These are phyloP conservation scores for Melocanna baccifera DNA, from an alignment of 176 grass and related monocot species.

Conservation along the genomic window DNA sequence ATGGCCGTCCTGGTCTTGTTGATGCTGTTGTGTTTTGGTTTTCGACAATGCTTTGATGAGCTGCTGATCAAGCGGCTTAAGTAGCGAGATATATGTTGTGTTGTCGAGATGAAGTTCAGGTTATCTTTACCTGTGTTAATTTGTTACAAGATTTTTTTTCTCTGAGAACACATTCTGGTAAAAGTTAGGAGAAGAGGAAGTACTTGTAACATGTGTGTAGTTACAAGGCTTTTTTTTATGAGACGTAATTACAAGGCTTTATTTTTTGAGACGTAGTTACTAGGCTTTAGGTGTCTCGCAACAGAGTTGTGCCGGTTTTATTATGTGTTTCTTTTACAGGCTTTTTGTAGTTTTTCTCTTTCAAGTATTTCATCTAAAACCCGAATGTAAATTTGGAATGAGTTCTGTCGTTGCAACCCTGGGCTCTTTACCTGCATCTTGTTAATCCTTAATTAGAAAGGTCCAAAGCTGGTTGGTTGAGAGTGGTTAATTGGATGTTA, in stretches of 20 bases:
- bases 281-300: conserved; percentile 33
- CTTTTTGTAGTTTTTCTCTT: background rate
- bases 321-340: background rate
- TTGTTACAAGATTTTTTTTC: background rate
- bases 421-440: background rate
- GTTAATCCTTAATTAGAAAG: too few relatives aligned
- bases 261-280: background rate
- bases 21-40: background rate
- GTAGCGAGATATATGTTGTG: background rate
- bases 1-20: background rate
- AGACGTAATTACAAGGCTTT: background rate
- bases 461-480: background rate
- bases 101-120: background rate
- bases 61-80: conserved; percentile 25
- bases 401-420: background rate
- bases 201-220: background rate
- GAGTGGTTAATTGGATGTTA: background rate
- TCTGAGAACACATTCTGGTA: conserved; percentile 18
- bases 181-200: conserved; percentile 6
- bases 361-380: background rate
- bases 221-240: background rate
- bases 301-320: background rate
- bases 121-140: conserved; percentile 2
- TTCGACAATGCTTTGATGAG: background rate
- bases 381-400: background rate